Base-by-base conservation (phyloP, 1,284 basidiomycete species). In the Trametes sp. region DNA sequence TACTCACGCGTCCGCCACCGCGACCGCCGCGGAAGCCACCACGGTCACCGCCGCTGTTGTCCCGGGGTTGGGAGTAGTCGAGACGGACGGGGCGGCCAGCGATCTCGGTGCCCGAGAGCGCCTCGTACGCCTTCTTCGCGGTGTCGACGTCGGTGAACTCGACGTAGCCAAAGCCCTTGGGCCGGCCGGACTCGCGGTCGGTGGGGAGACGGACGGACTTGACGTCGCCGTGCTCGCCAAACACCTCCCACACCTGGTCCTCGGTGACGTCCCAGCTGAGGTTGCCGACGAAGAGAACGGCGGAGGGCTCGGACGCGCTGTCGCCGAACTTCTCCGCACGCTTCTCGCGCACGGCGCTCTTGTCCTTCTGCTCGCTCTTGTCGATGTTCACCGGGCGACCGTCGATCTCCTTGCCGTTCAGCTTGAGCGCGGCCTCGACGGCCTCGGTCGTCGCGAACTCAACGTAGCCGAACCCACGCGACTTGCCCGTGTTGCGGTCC, bases 141-240 rank as follows among this genome's bases (percentile, higher is more conserved):
- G 86, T 80, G 49, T 90, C 92, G 54, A 95, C 75, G 68, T 92
- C 88, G 67, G 88, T 87, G 77, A 96, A 98, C 78, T 98, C 95
- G 75, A 98, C 93, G 80, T 99, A 99, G 50, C 90, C 98, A 78
- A 97, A 99, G 73, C 98, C 98, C 80, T 98, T 99, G 61, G 94
- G 90, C 67, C 85, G 86, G 51, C 95, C 96, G 6, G 92, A 87
- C 61, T 99, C 98, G 64, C 93, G 85, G 77, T 99, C 96, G 57
- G 96, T 98, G 31, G 96, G 96, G 59, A 99, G 80, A 67, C 96
- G 87, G 53, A 99, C 95, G 70, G 83, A 92, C 79, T 94, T 92
- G 57, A 98, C 88, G 66, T 92, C 89, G 55, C 96, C 96, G 75
- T 90, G 92, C 75, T 96, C 94, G 69, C 88, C 89, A 78, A 99